phyloP scores from a whole-genome alignment of 2,329 filamentous ascomycete species.

The Claviceps sp. region DNA sequence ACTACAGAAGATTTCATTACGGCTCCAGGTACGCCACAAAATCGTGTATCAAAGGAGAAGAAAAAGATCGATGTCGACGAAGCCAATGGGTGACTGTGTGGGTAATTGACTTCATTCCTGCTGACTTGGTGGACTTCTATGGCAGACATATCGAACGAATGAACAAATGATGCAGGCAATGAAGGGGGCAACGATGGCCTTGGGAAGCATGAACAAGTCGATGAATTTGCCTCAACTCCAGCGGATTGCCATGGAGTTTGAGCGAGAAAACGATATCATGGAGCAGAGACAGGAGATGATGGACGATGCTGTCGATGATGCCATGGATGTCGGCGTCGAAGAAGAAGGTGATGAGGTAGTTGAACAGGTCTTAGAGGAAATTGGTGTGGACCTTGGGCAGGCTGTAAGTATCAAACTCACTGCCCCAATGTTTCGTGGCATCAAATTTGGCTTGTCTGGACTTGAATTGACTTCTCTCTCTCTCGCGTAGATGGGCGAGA shows the following conservation, averaged over 20 bases:
- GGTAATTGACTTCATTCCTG: background rate
- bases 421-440: background rate
- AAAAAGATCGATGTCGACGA: background rate
- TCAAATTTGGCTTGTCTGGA: background rate
- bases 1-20: constrained; percentile 84
- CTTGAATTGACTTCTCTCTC: constrained; percentile 3
- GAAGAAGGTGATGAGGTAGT: constrained; percentile 96
- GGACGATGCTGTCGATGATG: constrained; percentile 97
- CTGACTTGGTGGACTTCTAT: constrained; percentile 4
- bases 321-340: constrained; percentile 78
- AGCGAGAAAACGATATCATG: constrained; percentile 98
- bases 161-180: constrained; percentile 99
- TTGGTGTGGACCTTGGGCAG: constrained; percentile 85
- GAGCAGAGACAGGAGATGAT: constrained; percentile 99
- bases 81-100: background rate
- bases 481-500: constrained; percentile 68
- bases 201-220: constrained; percentile 92
- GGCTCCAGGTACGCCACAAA: constrained; percentile 61
- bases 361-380: constrained; percentile 91
- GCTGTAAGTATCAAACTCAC: constrained; percentile 45
- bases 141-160: constrained; percentile 86
- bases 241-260: constrained; percentile 97
- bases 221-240: constrained; percentile 96
- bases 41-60: background rate
- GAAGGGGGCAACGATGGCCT: constrained; percentile 87